Evolutionary conservation across 352 stramenopile genomes (phyloP).

Genomic region (Phytophthora lateralis): DNA sequence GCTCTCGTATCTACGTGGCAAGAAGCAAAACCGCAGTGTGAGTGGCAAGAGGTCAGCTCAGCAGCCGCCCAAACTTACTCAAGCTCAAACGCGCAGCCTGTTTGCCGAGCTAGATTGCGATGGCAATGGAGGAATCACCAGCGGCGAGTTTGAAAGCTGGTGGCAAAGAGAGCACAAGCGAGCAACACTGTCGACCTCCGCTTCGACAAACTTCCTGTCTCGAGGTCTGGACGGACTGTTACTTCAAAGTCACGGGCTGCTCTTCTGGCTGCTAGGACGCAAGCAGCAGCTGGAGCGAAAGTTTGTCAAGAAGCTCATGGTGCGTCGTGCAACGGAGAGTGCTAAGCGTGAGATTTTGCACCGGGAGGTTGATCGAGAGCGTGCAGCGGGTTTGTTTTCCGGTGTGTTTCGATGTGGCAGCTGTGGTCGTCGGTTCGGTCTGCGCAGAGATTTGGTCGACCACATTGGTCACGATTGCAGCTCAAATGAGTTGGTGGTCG

Average conservation of each 20-base stretch:
- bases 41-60: neutral
- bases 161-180: constrained; percentile 31
- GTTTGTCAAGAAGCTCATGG: constrained; percentile 58
- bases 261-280: constrained; percentile 54
- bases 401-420: constrained; percentile 24
- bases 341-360: constrained; percentile 35
- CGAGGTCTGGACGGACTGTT: constrained; percentile 41
- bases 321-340: constrained; percentile 36
- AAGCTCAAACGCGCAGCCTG: constrained; percentile 38
- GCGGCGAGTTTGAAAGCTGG: constrained; percentile 44
- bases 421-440: constrained; percentile 46
- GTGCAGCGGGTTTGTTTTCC: neutral
- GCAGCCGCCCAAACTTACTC: constrained; percentile 33
- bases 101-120: constrained; percentile 49
- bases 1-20: constrained; percentile 48
- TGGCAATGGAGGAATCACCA: constrained; percentile 37
- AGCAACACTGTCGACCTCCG: constrained; percentile 30
- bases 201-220: constrained; percentile 41
- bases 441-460: constrained; percentile 43
- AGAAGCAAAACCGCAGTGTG: constrained; percentile 15
- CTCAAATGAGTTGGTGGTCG: constrained; percentile 29
- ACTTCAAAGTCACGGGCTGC: constrained; percentile 45
- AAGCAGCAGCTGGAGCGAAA: constrained; percentile 53
- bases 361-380: constrained; percentile 12
- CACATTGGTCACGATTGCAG: constrained; percentile 31